Base-by-base conservation (phyloP, 164 flowering plant genomes). In the Santalum album region DNA sequence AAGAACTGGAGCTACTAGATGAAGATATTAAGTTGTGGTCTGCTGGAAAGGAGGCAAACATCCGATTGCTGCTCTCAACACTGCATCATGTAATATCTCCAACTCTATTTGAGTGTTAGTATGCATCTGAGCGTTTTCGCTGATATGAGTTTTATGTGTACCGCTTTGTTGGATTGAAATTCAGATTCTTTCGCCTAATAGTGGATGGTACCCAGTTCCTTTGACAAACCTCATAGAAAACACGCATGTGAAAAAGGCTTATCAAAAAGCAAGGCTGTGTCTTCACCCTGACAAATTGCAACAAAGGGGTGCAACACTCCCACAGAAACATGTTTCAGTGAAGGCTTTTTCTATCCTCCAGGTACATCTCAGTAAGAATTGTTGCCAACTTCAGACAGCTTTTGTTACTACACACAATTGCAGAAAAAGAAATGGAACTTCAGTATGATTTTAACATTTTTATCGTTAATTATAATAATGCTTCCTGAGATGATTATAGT, bases 231-330 rank as follows among this genome's bases (percentile, higher is more conserved):
- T 84, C 10, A 67, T 63, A 23, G 82, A 79, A 25, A 59, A 63
- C 44, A 65, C 81, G 12, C 77, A 76, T 19, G 91, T 87, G 56
- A 84, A 71, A 64, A 87, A 75, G 62, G 89, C 96, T 12, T 84
- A 87, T 49, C 91, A 84, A 71, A 82, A 69, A 66, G 89, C 86
- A 2, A 62, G 84, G 57, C 61, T 87, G 12, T 84, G 82, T 55
- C 74, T 87, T 24, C 92, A 87, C 65, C 91, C 91, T 14, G 92
- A 84, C 57, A 87, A 87, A 61, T 56, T 87, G 52, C 96, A 87
- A 36, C 96, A 87, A 62, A 80, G 82, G 65, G 84, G 91, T 25
- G 83, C 80, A n/a, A 69, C 90, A 1, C 45, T 42, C 1, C 58
- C 54, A 1, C 86, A 79, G 52, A 87, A 79, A 49, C 69, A 74